Evolutionary conservation across 2,329 filamentous ascomycete genomes (phyloP).

Genomic region (Helotiales sp.): DNA sequence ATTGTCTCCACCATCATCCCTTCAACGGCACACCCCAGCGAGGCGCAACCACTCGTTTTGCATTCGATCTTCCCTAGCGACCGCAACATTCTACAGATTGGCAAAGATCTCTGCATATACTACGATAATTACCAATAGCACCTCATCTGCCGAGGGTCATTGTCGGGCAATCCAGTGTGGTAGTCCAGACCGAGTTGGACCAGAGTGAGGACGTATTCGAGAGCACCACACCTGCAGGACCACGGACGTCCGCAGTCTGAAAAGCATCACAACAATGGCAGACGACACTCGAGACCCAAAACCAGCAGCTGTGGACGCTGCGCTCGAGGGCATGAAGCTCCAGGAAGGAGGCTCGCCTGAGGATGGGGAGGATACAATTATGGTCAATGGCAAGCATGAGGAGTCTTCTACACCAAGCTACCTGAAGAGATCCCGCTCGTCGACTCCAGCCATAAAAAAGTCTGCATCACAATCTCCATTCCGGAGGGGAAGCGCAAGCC

Average conservation of each 20-base stretch:
- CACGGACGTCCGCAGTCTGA: conserved; percentile 3
- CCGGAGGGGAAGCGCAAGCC: conserved; percentile 33
- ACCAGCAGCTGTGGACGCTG: conserved; percentile 40
- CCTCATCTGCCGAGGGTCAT: neutral
- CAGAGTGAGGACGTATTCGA: neutral
- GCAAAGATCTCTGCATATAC: neutral
- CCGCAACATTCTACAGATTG: neutral
- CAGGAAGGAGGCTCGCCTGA: conserved; percentile 33
- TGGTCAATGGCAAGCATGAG: conserved; percentile 35
- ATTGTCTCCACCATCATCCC: conserved; percentile 20
- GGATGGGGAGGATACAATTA: conserved; percentile 25
- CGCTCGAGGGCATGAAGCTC: conserved; percentile 44
- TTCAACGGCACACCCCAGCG: conserved; percentile 19
- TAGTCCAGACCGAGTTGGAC: neutral
- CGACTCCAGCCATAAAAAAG: conserved; percentile 34
- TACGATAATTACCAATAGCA: neutral
- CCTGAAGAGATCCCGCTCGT: conserved; percentile 35
- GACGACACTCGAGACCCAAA: conserved; percentile 38
- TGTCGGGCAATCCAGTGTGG: neutral
- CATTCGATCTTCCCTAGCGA: conserved; percentile 15
- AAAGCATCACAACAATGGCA: conserved; percentile 37
- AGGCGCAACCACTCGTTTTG: conserved; percentile 26
- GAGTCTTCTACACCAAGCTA: conserved; percentile 25
- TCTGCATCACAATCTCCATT: conserved; percentile 37
- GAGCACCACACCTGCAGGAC: conserved; percentile 10